Base-by-base conservation (phyloP, 2,329 filamentous ascomycete species). In the Aspergillus pseudoterreus region DNA sequence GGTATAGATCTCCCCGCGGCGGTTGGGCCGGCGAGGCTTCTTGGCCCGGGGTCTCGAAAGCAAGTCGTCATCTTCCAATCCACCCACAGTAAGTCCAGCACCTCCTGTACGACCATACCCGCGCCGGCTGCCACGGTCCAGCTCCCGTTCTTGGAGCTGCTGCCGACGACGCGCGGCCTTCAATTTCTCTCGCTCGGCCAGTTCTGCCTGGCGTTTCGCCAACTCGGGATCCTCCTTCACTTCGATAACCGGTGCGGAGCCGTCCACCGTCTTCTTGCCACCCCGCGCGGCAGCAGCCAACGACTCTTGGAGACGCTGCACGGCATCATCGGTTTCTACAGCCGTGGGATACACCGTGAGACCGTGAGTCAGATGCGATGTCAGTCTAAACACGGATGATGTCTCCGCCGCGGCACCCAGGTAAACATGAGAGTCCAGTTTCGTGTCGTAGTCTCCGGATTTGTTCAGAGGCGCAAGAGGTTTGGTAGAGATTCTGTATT, bases 181-280 rank as follows among this genome's bases (percentile, higher is more conserved):
- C 53, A 80, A 68, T 54, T 80, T 80, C 62, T 85, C 80, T 50
- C 79, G 80, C 63, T 84, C 82, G 15, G 78, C 76, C 14, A 76
- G 69, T 61, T 86, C 84, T 10, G 84, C 84, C 57, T 78, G 75
- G 57, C 78, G 78, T 57, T 80, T 78, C 32, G 79, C 80, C 35
- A 82, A 71, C 62, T 86, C 84, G 2, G 84, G 84, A 58, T 87
- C 84, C 58, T 83, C 81, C 50, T 77, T 78, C 19, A 84, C 74
- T 49, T 81, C 76, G 56, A 83, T 77, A 27, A 84, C 74, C 22
- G 79, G 77, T n/a, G 79, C 76, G 19, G 77, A 78, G 36, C 78
- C 76, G 52, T 78, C 76, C 12, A 68, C 71, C 4, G 73, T 75
- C 55, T 77, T 71, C 59, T 75, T 80, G 52, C 76, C 77, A 43